Evolutionary conservation across 78 protist genomes (phyloP).

Genomic region (Anaeramoeba flamelloides): DNA sequence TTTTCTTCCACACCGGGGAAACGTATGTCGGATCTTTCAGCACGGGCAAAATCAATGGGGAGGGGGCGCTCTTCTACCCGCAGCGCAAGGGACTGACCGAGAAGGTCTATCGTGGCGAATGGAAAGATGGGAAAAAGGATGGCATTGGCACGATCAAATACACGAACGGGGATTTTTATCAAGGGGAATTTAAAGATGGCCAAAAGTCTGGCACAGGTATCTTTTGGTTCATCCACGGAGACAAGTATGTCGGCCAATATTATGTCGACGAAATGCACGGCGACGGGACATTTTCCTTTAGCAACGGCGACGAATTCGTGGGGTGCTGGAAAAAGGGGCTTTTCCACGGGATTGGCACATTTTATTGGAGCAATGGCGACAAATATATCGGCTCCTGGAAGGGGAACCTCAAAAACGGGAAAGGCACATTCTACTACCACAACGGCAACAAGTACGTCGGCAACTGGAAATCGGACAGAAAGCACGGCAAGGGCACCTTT

Average conservation of each 20-base stretch:
- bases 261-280: too few species aligned
- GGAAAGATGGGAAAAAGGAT: neutral
- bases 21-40: too few species aligned
- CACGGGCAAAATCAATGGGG: too few species aligned
- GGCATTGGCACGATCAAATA: constrained; percentile 8
- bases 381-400: constrained; percentile 2
- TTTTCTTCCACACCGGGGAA: too few species aligned
- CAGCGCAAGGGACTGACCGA: neutral
- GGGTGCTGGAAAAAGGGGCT: too few species aligned
- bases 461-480: constrained; percentile 6
- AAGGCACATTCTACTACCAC: constrained; percentile 2
- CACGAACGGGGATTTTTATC: neutral
- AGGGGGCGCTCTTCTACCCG: too few species aligned
- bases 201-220: constrained; percentile 14
- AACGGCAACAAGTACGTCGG: constrained; percentile 15
- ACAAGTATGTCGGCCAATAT: too few species aligned
- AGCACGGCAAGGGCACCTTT: constrained; percentile 12
- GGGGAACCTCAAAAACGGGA: neutral
- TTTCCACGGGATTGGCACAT: too few species aligned
- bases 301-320: too few species aligned
- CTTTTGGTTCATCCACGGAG: too few species aligned
- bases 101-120: neutral
- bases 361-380: neutral
- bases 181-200: constrained; percentile 15
- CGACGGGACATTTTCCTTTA: too few species aligned